These are phyloP conservation scores for Cutaneotrichosporon mucoides DNA, from an alignment of 1,284 basidiomycete species.

Conservation along the genomic window DNA sequence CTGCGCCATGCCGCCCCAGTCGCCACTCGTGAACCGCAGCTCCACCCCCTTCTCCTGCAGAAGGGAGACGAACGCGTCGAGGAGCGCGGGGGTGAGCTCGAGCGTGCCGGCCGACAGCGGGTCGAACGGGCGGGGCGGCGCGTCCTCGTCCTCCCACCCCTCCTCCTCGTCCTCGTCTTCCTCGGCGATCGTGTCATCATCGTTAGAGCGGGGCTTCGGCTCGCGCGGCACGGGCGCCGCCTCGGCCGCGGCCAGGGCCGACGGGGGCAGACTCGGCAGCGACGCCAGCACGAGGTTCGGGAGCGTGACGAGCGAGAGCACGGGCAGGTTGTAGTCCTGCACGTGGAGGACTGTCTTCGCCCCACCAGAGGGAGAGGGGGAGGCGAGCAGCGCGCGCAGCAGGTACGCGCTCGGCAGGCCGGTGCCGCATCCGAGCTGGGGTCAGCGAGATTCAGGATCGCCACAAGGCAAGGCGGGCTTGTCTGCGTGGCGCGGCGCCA, in stretches of 20 bases:
- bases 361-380: background rate
- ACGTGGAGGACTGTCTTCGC: constrained; percentile 63
- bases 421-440: constrained; percentile 86
- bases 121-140: constrained; percentile 23
- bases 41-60: constrained; percentile 57
- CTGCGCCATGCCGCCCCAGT: constrained; percentile 57
- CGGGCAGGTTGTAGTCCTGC: constrained; percentile 88
- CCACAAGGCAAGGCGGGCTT: background rate
- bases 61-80: constrained; percentile 61
- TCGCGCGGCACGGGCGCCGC: constrained; percentile 2
- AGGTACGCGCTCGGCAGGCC: constrained; percentile 75
- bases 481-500: too few relatives aligned
- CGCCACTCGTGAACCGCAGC: constrained; percentile 74
- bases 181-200: background rate
- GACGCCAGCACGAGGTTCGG: constrained; percentile 77
- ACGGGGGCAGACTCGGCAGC: constrained; percentile 29
- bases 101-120: constrained; percentile 52
- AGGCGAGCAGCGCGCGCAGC: constrained; percentile 59
- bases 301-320: constrained; percentile 73
- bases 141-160: constrained; percentile 11
- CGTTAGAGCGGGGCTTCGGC: constrained; percentile 4
- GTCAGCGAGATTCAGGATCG: constrained; percentile 4
- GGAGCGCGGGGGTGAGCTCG: constrained; percentile 60
- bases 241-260: constrained; percentile 29
- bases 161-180: constrained; percentile 24